Base-by-base conservation (phyloP, 2,329 filamentous ascomycete genomes). In the Diaporthe sp. region DNA sequence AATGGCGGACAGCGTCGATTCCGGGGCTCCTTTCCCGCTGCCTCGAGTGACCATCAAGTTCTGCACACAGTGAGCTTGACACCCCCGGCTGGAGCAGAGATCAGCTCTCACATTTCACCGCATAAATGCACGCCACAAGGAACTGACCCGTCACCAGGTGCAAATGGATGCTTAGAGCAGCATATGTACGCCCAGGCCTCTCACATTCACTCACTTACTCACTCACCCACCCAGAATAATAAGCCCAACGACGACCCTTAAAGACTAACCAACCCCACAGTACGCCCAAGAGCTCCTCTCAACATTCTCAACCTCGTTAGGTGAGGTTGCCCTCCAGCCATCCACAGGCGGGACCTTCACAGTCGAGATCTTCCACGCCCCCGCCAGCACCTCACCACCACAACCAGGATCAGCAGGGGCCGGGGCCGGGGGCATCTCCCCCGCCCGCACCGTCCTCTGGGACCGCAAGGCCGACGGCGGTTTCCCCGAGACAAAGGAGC, bases 231-330 rank as follows among this genome's bases (percentile, higher is more conserved):
- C 58, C 75, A 31, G 31, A 1, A n/a, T 2, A 53, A 44, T 28
- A 17, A 65, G 20, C n/a, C n/a, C 44, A 34, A 65, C 44, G 22
- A 65, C 25, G 20, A 22, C 39, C 65, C 37, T 31, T 10, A 13
- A 4, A 17, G 3, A 34, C 65, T 67, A 47, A 71, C 55, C 37
- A 65, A n/a, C 4, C 37, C 37, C 70, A 7, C 79, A 98, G 94
- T 98, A 94, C 84, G 96, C 93, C 67, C 97, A 98, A 88, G 97
- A 98, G 85, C 92, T 99, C 60, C 92, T 99, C 51, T 98, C 95
- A 1, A 99, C 96, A 0, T 99, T 99, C 86, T 91, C 91, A 73
- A 94, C 92, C 2, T 88, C 91, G 60, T 90, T 98, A 2, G 96
- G 95, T 77, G 96, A 98, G 84, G 93, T 98, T 13, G 92, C 96